Evolutionary conservation across 2,329 filamentous ascomycete genomes (phyloP).

Genomic region (Chrysoporthe austroafricana): DNA sequence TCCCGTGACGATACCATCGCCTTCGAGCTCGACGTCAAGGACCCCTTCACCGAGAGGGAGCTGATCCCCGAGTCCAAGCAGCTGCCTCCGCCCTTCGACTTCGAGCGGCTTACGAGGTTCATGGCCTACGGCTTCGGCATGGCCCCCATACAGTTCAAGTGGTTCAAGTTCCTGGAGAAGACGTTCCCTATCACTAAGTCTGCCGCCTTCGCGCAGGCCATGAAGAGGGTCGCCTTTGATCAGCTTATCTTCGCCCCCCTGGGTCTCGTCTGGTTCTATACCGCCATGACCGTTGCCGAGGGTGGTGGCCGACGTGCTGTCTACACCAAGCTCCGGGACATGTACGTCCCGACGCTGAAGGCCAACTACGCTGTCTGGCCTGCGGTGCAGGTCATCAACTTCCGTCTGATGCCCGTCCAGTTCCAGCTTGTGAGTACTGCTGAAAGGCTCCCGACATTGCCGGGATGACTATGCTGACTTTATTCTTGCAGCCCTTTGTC

Average conservation of each 20-base stretch:
- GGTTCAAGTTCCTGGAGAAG: constrained; percentile 85
- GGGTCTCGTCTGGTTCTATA: constrained; percentile 88
- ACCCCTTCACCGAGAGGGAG: constrained; percentile 67
- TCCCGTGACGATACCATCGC: constrained; percentile 73
- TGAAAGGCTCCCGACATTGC: background rate
- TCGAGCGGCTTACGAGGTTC: constrained; percentile 90
- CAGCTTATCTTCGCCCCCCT: constrained; percentile 92
- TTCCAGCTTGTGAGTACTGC: constrained; percentile 82
- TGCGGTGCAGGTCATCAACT: constrained; percentile 94
- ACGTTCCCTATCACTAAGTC: constrained; percentile 85
- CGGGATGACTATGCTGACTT: constrained; percentile 17
- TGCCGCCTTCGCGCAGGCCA: constrained; percentile 72
- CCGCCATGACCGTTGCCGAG: constrained; percentile 94
- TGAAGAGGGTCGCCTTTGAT: constrained; percentile 91
- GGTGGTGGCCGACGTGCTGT: constrained; percentile 84
- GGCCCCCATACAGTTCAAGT: constrained; percentile 93
- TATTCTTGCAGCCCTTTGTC: constrained; percentile 77
- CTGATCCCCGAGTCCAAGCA: constrained; percentile 66
- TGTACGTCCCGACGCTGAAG: constrained; percentile 92
- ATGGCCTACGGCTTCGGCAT: constrained; percentile 98
- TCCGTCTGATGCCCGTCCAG: constrained; percentile 90
- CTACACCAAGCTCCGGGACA: constrained; percentile 83
- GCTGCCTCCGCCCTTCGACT: constrained; percentile 86
- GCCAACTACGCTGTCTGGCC: constrained; percentile 97
- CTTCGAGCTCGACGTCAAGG: constrained; percentile 85